Percentiles rank a stretch among this genome's conserved stretches.
phyloP scores from a whole-genome alignment of 129 eudicot genomes.

The Tagetes erecta region DNA sequence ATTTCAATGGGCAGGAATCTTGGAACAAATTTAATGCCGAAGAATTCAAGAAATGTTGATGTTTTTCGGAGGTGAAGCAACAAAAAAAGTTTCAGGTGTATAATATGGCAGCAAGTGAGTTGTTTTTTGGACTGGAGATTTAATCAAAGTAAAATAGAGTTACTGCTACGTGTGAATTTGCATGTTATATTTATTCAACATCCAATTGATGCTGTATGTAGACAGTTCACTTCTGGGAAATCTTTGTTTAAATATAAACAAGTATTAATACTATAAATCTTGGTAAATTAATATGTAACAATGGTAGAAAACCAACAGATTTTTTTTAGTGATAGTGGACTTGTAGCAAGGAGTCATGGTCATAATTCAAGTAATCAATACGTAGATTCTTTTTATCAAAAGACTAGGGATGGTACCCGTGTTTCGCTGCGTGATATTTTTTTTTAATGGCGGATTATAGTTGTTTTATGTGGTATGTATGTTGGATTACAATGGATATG shows the following conservation, averaged over 20 bases:
- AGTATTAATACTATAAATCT: neutral
- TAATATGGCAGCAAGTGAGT: conserved; percentile 32
- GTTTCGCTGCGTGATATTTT: too few relatives aligned
- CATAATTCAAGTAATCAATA: too few relatives aligned
- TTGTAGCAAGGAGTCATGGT: too few relatives aligned
- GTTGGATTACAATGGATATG: too few relatives aligned
- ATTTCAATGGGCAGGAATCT: conserved; percentile 56
- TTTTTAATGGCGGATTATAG: too few relatives aligned
- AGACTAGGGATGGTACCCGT: too few relatives aligned
- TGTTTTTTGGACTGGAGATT: conserved; percentile 30
- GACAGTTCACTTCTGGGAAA: neutral
- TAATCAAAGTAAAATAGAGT: conserved; percentile 21
- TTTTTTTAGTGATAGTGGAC: too few relatives aligned
- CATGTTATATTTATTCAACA: neutral
- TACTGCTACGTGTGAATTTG: conserved; percentile 16
- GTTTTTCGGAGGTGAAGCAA: conserved; percentile 17
- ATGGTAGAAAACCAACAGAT: too few relatives aligned
- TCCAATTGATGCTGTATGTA: neutral
- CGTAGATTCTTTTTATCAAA: too few relatives aligned
- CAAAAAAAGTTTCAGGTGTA: conserved; percentile 27
- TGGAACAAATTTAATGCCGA: conserved; percentile 82
- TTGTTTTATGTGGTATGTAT: too few relatives aligned
- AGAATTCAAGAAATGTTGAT: conserved; percentile 56
- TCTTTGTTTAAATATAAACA: neutral
- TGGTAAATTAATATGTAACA: neutral